A percentile compares a stretch with the other conserved stretches of the same genome.
These are phyloP conservation scores for Phytophthora litchii DNA, from an alignment of 352 stramenopile genomes.

Conservation along the genomic window DNA sequence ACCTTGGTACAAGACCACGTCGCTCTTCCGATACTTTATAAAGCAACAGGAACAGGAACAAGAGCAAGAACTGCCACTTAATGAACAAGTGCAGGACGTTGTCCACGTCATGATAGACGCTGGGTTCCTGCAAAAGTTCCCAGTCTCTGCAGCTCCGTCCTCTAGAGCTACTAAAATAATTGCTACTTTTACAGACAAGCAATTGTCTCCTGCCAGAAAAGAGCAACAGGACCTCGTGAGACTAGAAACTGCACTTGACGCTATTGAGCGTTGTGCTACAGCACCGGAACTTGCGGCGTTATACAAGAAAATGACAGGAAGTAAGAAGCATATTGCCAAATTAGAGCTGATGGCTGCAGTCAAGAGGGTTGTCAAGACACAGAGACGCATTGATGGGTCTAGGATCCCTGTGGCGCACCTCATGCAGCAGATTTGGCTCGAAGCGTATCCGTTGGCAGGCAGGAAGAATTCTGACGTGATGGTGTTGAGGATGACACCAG, in stretches of 20 bases:
- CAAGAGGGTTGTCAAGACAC: slow-evolving; percentile 53
- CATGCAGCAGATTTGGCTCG: slow-evolving; percentile 66
- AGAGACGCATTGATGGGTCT: slow-evolving; percentile 76
- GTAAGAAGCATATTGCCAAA: slow-evolving; percentile 50
- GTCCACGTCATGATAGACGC: slow-evolving; percentile 47
- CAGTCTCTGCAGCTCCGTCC: slow-evolving; percentile 1
- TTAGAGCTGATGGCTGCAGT: slow-evolving; percentile 47
- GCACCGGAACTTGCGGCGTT: slow-evolving; percentile 50
- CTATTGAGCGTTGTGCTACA: slow-evolving; percentile 59
- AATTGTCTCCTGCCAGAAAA: slow-evolving; percentile 2
- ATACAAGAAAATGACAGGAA: slow-evolving; percentile 64
- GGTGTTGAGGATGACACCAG: slow-evolving; percentile 50
- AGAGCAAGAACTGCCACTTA: slow-evolving; percentile 23
- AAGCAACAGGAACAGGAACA: slow-evolving; percentile 8
- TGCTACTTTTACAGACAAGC: slow-evolving; percentile 3
- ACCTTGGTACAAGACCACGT: slow-evolving; percentile 72
- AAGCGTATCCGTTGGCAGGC: slow-evolving; percentile 41
- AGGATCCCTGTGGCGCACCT: slow-evolving; percentile 62
- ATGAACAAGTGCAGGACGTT: slow-evolving; percentile 46
- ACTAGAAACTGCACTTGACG: slow-evolving; percentile 46
- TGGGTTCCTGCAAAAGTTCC: slow-evolving; percentile 45
- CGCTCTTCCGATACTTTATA: slow-evolving; percentile 67
- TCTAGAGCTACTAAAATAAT: neutral
- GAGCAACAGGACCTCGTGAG: slow-evolving; percentile 10
- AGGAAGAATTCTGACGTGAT: slow-evolving; percentile 51